phyloP scores from a whole-genome alignment of 2,329 filamentous ascomycete species.

The Bipolaris oryzae region DNA sequence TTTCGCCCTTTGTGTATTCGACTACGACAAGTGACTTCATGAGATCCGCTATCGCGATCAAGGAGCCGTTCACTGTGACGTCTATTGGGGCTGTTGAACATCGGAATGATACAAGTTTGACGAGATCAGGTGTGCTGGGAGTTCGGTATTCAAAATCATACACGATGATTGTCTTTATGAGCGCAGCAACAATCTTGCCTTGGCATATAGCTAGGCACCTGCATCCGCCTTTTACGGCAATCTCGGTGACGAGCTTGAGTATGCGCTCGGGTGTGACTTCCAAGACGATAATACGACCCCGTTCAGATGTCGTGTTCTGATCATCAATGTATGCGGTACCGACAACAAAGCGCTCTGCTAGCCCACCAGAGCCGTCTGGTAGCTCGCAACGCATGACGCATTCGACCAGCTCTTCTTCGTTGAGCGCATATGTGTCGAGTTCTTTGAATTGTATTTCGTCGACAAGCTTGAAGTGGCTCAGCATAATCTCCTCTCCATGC shows the following conservation, averaged over 20 bases:
- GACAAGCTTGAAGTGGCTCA: slow-evolving; percentile 83
- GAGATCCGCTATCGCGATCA: slow-evolving; percentile 84
- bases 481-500: slow-evolving; percentile 74
- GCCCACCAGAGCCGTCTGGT: slow-evolving; percentile 61
- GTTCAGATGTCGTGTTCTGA: slow-evolving; percentile 56
- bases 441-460: slow-evolving; percentile 88
- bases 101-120: slow-evolving; percentile 76
- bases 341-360: slow-evolving; percentile 82
- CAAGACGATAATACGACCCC: slow-evolving; percentile 82
- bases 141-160: slow-evolving; percentile 63
- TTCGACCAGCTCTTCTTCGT: slow-evolving; percentile 78
- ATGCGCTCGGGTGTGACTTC: slow-evolving; percentile 78
- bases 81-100: slow-evolving; percentile 85
- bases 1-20: slow-evolving; percentile 66
- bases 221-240: slow-evolving; percentile 78
- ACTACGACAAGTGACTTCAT: slow-evolving; percentile 91
- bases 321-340: slow-evolving; percentile 82
- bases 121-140: slow-evolving; percentile 61
- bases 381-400: slow-evolving; percentile 80
- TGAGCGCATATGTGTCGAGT: slow-evolving; percentile 72
- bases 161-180: slow-evolving; percentile 82
- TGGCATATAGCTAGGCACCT: slow-evolving; percentile 74
- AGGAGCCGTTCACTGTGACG: slow-evolving; percentile 72
- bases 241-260: slow-evolving; percentile 72
- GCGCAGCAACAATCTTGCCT: slow-evolving; percentile 79